phyloP scores from a whole-genome alignment of 768 basidiomycete species.

The Leucocoprinus leucothites region DNA sequence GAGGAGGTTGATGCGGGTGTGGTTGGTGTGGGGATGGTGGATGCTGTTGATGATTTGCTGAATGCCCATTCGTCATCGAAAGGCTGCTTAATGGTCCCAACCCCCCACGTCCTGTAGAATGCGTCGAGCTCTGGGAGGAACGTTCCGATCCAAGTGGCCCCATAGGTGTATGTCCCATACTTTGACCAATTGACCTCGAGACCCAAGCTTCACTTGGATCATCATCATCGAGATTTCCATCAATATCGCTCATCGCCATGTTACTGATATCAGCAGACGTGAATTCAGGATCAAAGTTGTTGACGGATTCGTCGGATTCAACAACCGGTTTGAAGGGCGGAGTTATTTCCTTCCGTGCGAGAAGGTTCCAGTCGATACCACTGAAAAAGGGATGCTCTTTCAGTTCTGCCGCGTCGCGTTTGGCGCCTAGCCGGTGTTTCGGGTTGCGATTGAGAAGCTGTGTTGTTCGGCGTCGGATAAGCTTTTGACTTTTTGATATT shows the following conservation, averaged over 20 bases:
- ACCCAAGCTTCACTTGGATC: conserved; percentile 77
- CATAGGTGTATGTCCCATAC: conserved; percentile 55
- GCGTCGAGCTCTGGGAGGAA: background rate
- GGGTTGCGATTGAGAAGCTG: conserved; percentile 98
- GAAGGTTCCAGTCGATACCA: conserved; percentile 86
- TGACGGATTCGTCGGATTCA: conserved; percentile 97
- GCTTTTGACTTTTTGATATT: background rate
- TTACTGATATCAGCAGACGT: conserved; percentile 87
- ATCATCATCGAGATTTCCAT: conserved; percentile 32
- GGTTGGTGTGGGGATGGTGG: too few relatives aligned
- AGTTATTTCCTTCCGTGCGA: conserved; percentile 84
- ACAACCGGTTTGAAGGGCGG: conserved; percentile 98
- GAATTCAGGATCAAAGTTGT: conserved; percentile 98
- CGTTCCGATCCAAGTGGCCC: conserved; percentile 72
- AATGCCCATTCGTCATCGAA: too few relatives aligned
- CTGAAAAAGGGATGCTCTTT: conserved; percentile 96
- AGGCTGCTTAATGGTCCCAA: too few relatives aligned
- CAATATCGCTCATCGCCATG: conserved; percentile 31
- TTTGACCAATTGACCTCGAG: conserved; percentile 4
- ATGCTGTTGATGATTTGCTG: too few relatives aligned
- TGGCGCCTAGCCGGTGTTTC: conserved; percentile 92
- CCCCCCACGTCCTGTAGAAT: too few relatives aligned
- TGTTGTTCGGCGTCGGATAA: background rate
- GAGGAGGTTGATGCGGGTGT: too few relatives aligned
- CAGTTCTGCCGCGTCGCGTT: conserved; percentile 87